Conservation (phyloP, 1,284 basidiomycete species). For the Uromyces viciae-fabae region DNA sequence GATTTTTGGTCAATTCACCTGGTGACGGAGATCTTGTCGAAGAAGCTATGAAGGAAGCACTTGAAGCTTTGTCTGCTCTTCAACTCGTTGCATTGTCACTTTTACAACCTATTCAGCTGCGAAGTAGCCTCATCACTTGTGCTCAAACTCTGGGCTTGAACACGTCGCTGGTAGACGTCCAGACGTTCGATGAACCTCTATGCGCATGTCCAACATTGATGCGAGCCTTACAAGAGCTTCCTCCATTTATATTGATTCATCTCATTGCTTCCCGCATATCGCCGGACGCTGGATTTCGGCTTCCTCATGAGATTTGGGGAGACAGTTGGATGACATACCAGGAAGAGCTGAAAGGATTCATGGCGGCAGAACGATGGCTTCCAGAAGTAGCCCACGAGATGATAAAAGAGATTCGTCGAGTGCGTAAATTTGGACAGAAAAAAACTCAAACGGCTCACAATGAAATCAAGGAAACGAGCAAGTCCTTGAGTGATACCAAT, state of each 20-base stretch:
- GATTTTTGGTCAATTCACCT: slow-evolving; percentile 23
- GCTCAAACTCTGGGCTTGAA: not conserved
- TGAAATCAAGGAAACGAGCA: not conserved
- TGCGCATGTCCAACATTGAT: slow-evolving; percentile 9
- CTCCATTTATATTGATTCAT: slow-evolving; percentile 33
- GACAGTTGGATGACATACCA: slow-evolving; percentile 27
- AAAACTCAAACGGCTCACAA: not conserved
- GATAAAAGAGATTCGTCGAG: slow-evolving; percentile 12
- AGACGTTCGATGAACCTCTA: not conserved
- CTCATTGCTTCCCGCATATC: slow-evolving; percentile 11
- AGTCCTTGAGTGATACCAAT: not conserved
- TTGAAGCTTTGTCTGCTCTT: slow-evolving; percentile 38
- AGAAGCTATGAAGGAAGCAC: slow-evolving; percentile 41
- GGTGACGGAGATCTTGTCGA: slow-evolving; percentile 30
- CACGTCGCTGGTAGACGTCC: not conserved
- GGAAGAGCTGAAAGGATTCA: slow-evolving; percentile 21
- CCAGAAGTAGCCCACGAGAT: slow-evolving; percentile 28
- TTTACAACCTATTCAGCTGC: slow-evolving; percentile 8
- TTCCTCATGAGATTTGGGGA: slow-evolving; percentile 35
- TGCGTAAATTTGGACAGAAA: not conserved
- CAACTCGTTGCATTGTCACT: slow-evolving; percentile 21
- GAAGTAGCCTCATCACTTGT: slow-evolving; percentile 3
- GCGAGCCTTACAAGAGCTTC: slow-evolving; percentile 28
- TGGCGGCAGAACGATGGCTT: slow-evolving; percentile 29
- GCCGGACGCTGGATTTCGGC: slow-evolving; percentile 17